phyloP scores from a whole-genome alignment of 2,329 filamentous ascomycete species.

The Metarhizium anisopliae region DNA sequence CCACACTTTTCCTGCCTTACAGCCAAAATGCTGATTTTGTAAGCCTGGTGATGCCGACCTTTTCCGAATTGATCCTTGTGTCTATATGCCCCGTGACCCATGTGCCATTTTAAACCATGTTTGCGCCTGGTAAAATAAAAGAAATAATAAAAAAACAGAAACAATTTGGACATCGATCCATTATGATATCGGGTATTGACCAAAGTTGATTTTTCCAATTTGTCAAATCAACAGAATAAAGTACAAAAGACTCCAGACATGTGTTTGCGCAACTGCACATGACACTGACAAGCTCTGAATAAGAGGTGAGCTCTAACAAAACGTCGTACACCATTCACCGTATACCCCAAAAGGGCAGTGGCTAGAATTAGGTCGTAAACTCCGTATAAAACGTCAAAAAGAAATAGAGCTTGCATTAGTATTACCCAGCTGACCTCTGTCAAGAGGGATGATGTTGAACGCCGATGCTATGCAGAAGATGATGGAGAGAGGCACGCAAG shows the following conservation, averaged over 20 bases:
- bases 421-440: background rate
- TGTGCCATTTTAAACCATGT: background rate
- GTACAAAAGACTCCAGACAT: background rate
- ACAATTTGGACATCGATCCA: background rate
- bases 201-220: background rate
- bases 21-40: background rate
- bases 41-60: background rate
- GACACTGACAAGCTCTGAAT: background rate
- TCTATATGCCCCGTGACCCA: background rate
- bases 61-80: background rate
- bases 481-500: background rate
- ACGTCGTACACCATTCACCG: background rate
- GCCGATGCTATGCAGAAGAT: conserved; percentile 4
- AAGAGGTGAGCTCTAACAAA: background rate
- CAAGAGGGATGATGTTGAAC: background rate
- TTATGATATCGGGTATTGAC: background rate
- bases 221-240: background rate
- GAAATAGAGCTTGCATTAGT: background rate
- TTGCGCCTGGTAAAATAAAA: background rate
- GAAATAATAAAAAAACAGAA: background rate
- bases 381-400: background rate
- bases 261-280: background rate
- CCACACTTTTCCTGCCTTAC: background rate
- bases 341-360: background rate
- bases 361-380: background rate